These are phyloP conservation scores for Chlamydomonas reinhardtii DNA, from an alignment of 163 green algal genomes.

Conservation along the genomic window DNA sequence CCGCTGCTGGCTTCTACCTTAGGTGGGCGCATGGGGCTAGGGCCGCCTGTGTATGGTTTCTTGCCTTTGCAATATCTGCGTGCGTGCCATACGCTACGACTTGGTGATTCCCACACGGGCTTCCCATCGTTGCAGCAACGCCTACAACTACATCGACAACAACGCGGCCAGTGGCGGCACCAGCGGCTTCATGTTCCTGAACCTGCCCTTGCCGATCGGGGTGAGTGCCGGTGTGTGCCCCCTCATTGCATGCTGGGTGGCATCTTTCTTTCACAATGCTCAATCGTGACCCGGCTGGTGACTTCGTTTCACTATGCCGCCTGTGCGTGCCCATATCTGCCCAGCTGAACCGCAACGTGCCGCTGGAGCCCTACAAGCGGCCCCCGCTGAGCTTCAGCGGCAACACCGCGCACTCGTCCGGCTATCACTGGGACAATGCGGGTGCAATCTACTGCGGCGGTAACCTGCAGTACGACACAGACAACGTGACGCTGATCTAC, in stretches of 20 bases:
- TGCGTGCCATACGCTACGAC: too few relatives aligned
- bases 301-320: too few relatives aligned
- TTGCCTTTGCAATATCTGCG: too few relatives aligned
- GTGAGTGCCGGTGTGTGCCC: neutral
- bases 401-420: conserved; percentile 72
- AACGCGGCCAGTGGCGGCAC: conserved; percentile 66
- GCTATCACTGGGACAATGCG: conserved; percentile 53
- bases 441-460: conserved; percentile 55
- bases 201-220: neutral
- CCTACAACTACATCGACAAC: conserved; percentile 56
- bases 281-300: too few relatives aligned
- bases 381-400: conserved; percentile 49
- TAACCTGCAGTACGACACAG: neutral
- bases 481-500: neutral
- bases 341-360: neutral
- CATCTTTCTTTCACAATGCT: too few relatives aligned
- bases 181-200: conserved; percentile 59
- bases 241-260: too few relatives aligned
- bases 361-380: neutral
- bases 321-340: too few relatives aligned
- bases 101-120: too few relatives aligned
- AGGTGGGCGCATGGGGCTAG: neutral
- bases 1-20: conserved; percentile 73
- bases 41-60: too few relatives aligned
- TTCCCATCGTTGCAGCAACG: conserved; percentile 58